Evolutionary conservation across 164 flowering plant species (phyloP), one percentile per base, ranked within the genome.

Genomic region (Tetrastigma voinierianum): DNA sequence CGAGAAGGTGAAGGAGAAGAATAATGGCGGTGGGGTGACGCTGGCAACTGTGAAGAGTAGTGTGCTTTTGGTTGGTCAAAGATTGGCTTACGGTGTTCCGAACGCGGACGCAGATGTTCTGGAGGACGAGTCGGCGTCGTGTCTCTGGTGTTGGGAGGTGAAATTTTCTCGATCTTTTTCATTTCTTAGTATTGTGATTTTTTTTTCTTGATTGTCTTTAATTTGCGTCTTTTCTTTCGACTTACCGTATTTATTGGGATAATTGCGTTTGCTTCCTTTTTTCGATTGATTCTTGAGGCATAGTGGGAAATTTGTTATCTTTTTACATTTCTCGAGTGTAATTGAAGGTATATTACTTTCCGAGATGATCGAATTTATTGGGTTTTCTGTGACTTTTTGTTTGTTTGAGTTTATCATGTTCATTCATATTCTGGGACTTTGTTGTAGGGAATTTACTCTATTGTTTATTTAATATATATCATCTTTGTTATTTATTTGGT

Each of bases 111-210:
- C 90, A 14, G 91, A 92, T 85, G 81, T 90, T 51, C 73, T 95
- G 82, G 97, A 95, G 73, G 99, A 95, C 71, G 82, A 81, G 14
- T 51, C 82, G 0, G 82, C 67, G 21, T 70, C 83, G 7, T 86
- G 89, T 65, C 87, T 90, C 17, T 92, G 97, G 97, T 95, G 94
- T 56, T 95, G 99, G 99, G 99, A 95, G 99, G 99, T 95, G 48
- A 48, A 52, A 1, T 53, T 48, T 65, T 23, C 10, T 55, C 2
- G 10, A 10, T 66, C 53, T 9, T 53, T 45, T 59, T 20, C 20
- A 52, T 65, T 43, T 25, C 7, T 43, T n/a, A 17, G 23, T 57
- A 12, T 62, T 13, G 16, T 43, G n/a, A 12, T 43, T 14, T 10
- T 17, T 23, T 40, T 16, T 17, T 11, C n/a, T 64, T 13, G 65